These are phyloP conservation scores for Butyriboletus loyo DNA, from an alignment of 768 basidiomycete species.

Conservation along the genomic window DNA sequence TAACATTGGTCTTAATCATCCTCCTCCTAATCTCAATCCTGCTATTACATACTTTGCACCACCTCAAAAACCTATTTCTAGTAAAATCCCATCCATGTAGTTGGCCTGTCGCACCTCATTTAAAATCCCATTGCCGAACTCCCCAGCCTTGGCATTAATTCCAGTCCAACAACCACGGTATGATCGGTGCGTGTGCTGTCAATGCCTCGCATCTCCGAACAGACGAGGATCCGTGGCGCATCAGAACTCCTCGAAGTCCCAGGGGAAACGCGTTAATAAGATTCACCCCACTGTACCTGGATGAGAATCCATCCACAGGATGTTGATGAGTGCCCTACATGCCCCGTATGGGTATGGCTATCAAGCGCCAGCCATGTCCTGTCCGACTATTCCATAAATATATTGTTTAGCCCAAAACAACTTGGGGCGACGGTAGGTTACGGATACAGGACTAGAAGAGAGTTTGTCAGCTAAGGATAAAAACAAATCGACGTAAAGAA, in stretches of 20 bases:
- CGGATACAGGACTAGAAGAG: constrained; percentile 33
- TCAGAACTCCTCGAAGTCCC: not conserved
- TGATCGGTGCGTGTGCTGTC: not conserved
- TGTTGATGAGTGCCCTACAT: not conserved
- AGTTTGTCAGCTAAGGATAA: constrained; percentile 32
- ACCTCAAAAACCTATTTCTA: not conserved
- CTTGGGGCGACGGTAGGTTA: constrained; percentile 25
- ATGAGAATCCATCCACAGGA: not conserved
- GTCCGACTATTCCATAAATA: constrained; percentile 25
- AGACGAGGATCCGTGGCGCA: constrained; percentile 8
- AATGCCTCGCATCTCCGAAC: not conserved
- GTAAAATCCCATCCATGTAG: not conserved
- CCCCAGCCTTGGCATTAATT: not conserved
- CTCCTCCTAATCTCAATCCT: not conserved
- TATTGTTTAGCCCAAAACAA: constrained; percentile 21
- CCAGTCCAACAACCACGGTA: not conserved
- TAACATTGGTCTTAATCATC: not conserved
- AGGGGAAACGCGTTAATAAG: not conserved
- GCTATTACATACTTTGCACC: constrained; percentile 2
- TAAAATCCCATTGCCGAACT: not conserved
- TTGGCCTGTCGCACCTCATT: not conserved
- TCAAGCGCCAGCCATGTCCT: not conserved
- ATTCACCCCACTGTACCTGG: not conserved
- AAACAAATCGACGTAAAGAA: constrained; percentile 8
- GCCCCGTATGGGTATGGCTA: not conserved